Evolutionary conservation across 2,329 filamentous ascomycete species (phyloP), one percentile per base, ranked within the genome.

Genomic region (Phyllosticta paracitricarpa): DNA sequence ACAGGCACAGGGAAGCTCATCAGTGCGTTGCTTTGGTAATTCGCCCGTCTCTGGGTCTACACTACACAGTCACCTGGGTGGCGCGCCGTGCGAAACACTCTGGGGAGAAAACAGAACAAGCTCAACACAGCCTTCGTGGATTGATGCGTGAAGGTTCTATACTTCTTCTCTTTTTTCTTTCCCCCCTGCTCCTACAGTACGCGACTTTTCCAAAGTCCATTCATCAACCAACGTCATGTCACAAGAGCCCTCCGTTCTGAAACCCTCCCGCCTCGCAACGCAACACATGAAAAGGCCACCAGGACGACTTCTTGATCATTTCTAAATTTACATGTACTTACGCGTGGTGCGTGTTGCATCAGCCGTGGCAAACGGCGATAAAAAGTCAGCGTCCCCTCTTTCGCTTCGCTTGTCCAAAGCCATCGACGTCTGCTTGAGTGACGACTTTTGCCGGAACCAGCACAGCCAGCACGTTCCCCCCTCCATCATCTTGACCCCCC

Each of bases 1-100:
- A 26, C 25, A 61, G 33, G 33, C 35, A 54, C 35, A 35, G 58
- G 58, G 25, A 53, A 30, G 57, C 26, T 30, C 35, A 54, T 35
- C 40, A 53, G 54, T 57, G 40, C 54, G 54, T 57, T 61, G 54
- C 59, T 57, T 53, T 57, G 54, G 54, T 53, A 61, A 61, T 57
- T 59, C 57, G 54, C 24, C 48, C 52, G 33, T 40, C 33, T 40
- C 33, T 40, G 33, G 33, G 33, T 40, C 40, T n/a, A 48, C 6
- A 48, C 2, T n/a, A 17, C 10, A 9, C 33, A 9, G 33, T 40
- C 33, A 14, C 33, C 33, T 40, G 33, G 33, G 40, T 48, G 40
- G 40, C 40, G 40, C 40, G 12, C 40, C 40, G 40, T 3, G 40
- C 40, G 40, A 48, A 48, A 48, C 40, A 19, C 40, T 17, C 17